These are phyloP conservation scores for Penicillium subrubescens DNA, from an alignment of 495 filamentous ascomycete species.

Conservation along the genomic window DNA sequence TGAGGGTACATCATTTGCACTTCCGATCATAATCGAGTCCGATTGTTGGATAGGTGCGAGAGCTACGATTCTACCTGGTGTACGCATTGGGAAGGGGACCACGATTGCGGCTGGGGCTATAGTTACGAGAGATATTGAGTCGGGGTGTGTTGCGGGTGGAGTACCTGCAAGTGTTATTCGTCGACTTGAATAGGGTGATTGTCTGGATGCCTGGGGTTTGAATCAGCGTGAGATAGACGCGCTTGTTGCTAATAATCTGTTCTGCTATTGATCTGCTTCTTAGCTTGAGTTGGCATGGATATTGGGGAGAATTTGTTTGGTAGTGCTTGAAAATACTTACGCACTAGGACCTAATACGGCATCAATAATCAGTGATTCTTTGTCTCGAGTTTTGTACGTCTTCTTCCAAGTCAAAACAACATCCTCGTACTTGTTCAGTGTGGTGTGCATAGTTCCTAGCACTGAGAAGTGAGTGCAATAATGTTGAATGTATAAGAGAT, in stretches of 20 bases:
- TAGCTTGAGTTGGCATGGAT: too few species aligned
- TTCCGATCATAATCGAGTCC: neutral
- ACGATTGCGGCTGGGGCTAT: constrained; percentile 4
- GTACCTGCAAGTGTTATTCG: constrained; percentile 2
- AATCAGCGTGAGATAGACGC: too few species aligned
- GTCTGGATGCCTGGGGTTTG: too few species aligned
- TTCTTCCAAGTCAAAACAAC: too few species aligned
- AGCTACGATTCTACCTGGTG: constrained; percentile 3
- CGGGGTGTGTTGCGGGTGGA: constrained; percentile 1
- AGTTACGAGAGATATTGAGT: neutral
- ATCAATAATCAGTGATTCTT: neutral
- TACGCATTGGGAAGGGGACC: constrained; percentile 5
- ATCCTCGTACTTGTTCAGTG: too few species aligned
- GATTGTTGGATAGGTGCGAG: constrained; percentile 7
- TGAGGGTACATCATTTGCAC: constrained; percentile 4
- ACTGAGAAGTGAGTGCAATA: too few species aligned
- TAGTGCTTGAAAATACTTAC: too few species aligned
- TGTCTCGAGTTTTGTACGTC: neutral
- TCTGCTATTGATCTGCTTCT: too few species aligned
- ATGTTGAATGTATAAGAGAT: too few species aligned
- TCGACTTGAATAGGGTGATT: neutral
- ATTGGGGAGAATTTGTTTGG: too few species aligned
- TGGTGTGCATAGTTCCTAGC: neutral
- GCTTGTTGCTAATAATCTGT: too few species aligned
- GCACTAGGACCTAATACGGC: neutral